Evolutionary conservation across 129 eudicot genomes (phyloP).

Genomic region (Silybum marianum): DNA sequence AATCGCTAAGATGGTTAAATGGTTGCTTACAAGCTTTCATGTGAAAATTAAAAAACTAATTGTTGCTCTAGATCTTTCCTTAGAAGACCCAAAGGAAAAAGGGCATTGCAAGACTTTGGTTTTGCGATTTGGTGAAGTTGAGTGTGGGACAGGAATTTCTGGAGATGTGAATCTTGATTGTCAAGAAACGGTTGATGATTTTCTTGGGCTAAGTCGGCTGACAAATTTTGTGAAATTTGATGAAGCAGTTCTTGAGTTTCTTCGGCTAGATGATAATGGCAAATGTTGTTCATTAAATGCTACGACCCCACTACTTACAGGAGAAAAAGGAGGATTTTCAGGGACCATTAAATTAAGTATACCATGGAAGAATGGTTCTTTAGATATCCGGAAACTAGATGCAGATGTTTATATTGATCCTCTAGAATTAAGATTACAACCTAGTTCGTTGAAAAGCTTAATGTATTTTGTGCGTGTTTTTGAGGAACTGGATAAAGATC

Average conservation of each 20-base stretch:
- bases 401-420: slow-evolving; percentile 78
- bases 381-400: slow-evolving; percentile 86
- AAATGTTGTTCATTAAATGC: slow-evolving; percentile 39
- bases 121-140: slow-evolving; percentile 69
- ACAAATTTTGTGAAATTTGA: slow-evolving; percentile 74
- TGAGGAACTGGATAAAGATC: slow-evolving; percentile 42
- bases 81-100: slow-evolving; percentile 35
- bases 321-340: slow-evolving; percentile 81
- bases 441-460: slow-evolving; percentile 61
- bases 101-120: slow-evolving; percentile 60
- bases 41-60: slow-evolving; percentile 63
- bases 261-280: slow-evolving; percentile 50
- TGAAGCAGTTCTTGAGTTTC: slow-evolving; percentile 79
- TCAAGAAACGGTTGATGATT: slow-evolving; percentile 42
- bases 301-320: slow-evolving; percentile 59
- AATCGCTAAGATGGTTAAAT: slow-evolving; percentile 83
- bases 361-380: slow-evolving; percentile 95
- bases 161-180: slow-evolving; percentile 45
- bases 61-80: slow-evolving; percentile 69
- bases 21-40: slow-evolving; percentile 88
- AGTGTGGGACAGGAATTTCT: slow-evolving; percentile 76
- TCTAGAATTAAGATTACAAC: slow-evolving; percentile 66
- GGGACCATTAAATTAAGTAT: slow-evolving; percentile 77
- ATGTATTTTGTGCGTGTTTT: slow-evolving; percentile 52
- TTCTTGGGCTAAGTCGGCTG: slow-evolving; percentile 66